A percentile compares a stretch with the other conserved stretches of the same genome.
Evolutionary conservation across 306 rosid species (phyloP).

Genomic region (Cucurbita argyrosperma): DNA sequence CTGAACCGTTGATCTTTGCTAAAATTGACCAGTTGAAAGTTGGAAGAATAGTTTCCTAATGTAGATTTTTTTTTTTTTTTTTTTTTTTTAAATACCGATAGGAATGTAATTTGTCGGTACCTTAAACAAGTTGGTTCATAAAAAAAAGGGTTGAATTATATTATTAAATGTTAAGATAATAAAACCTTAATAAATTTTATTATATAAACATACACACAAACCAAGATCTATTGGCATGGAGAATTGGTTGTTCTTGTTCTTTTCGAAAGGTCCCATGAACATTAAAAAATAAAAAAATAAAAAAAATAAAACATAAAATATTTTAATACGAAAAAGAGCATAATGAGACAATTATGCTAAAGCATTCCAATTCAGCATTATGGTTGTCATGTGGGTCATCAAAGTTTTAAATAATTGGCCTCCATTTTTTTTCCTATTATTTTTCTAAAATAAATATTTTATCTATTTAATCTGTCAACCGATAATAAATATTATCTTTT

Average conservation of each 20-base stretch:
- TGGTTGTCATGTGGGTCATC: constrained; percentile 3
- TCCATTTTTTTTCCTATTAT: no score
- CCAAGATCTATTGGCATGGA: not conserved
- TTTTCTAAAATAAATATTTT: no score
- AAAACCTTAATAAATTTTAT: no score
- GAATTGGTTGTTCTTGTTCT: not conserved
- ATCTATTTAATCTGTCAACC: no score
- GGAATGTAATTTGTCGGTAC: not conserved
- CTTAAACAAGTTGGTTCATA: not conserved
- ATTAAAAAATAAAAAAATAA: not conserved
- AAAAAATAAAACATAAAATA: not conserved
- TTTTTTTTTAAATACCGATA: no score
- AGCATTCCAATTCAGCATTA: constrained; percentile 5
- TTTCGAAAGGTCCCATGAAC: not conserved
- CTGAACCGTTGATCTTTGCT: no score
- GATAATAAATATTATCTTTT: no score
- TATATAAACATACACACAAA: not conserved
- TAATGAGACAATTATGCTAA: constrained; percentile 8
- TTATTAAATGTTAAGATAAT: not conserved
- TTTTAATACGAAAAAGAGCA: not conserved
- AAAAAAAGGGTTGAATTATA: not conserved
- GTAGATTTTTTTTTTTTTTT: no score
- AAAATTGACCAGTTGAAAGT: no score
- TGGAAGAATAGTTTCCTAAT: no score
- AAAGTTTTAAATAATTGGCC: not conserved